Evolutionary conservation across 2,329 filamentous ascomycete species (phyloP).

Genomic region (Penicillium sp.): DNA sequence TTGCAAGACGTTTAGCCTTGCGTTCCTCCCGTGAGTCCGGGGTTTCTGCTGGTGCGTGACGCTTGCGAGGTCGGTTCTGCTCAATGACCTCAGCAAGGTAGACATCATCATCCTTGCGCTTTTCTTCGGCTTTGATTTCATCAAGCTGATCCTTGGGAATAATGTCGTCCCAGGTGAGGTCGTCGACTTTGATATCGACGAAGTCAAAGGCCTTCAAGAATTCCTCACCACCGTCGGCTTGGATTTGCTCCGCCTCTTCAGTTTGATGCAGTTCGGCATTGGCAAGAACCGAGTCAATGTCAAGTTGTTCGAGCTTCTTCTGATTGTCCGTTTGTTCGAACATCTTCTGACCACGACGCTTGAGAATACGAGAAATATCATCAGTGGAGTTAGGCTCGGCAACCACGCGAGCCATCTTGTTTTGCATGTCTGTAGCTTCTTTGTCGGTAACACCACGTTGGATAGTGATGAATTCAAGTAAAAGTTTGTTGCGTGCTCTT

Average conservation of each 20-base stretch:
- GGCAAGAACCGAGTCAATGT: constrained; percentile 95
- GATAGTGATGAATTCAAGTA: constrained; percentile 96
- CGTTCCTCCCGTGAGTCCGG: constrained; percentile 61
- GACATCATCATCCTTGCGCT: constrained; percentile 77
- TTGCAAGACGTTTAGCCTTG: constrained; percentile 69
- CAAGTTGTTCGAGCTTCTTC: constrained; percentile 91
- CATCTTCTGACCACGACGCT: constrained; percentile 98
- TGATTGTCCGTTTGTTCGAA: constrained; percentile 98
- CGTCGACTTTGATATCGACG: constrained; percentile 90
- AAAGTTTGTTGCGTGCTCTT: constrained; percentile 92
- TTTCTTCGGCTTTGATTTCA: constrained; percentile 84
- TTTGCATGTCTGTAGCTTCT: constrained; percentile 78
- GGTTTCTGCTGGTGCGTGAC: constrained; percentile 62
- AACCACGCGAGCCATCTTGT: constrained; percentile 69
- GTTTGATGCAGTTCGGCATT: constrained; percentile 98
- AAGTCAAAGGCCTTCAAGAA: constrained; percentile 90
- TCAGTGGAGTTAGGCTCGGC: constrained; percentile 88
- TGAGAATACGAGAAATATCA: constrained; percentile 94
- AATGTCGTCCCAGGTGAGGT: constrained; percentile 97
- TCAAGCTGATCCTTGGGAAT: constrained; percentile 93
- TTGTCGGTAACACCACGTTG: constrained; percentile 96
- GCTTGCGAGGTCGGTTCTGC: constrained; percentile 77
- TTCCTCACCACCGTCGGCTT: constrained; percentile 94
- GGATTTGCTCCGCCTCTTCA: constrained; percentile 89
- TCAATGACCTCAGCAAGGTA: constrained; percentile 82